These are phyloP conservation scores for Epichloe bromicola DNA, from an alignment of 2,329 filamentous ascomycete species.

Conservation along the genomic window DNA sequence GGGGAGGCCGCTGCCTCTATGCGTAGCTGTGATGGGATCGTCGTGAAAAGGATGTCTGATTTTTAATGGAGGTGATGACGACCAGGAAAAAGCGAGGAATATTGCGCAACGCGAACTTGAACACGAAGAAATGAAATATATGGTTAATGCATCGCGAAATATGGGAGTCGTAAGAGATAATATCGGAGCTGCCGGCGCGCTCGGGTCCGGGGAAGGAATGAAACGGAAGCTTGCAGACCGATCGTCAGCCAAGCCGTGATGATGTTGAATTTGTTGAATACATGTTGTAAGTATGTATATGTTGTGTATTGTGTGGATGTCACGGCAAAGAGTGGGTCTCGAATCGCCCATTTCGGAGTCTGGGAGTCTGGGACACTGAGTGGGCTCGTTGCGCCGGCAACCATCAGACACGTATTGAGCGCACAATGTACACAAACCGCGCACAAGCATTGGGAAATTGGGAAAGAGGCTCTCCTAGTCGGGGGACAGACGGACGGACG, in stretches of 20 bases:
- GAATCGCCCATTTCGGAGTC: not conserved
- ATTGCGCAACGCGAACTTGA: no score
- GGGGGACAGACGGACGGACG: not conserved
- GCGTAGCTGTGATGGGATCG: not conserved
- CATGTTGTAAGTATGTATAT: not conserved
- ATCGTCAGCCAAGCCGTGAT: no score
- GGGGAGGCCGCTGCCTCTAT: not conserved
- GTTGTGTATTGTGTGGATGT: not conserved
- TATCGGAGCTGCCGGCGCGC: not conserved
- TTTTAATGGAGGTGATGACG: not conserved
- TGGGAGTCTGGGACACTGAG: not conserved
- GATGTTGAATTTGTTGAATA: no score
- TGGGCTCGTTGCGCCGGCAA: slow-evolving; percentile 15
- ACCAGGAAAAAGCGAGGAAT: not conserved
- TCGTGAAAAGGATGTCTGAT: not conserved
- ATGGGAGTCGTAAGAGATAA: not conserved
- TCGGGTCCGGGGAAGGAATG: not conserved
- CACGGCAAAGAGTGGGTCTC: not conserved
- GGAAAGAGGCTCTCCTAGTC: slow-evolving; percentile 4
- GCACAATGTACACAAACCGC: slow-evolving; percentile 23
- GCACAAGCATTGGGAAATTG: not conserved
- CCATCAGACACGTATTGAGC: slow-evolving; percentile 3
- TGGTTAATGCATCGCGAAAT: not conserved
- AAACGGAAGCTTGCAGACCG: not conserved
- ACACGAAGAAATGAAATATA: not conserved